A percentile compares a stretch with the other conserved stretches of the same genome.
These are phyloP conservation scores for Entomortierella lignicola DNA, from an alignment of 192 early-diverging fungal species.

Conservation along the genomic window DNA sequence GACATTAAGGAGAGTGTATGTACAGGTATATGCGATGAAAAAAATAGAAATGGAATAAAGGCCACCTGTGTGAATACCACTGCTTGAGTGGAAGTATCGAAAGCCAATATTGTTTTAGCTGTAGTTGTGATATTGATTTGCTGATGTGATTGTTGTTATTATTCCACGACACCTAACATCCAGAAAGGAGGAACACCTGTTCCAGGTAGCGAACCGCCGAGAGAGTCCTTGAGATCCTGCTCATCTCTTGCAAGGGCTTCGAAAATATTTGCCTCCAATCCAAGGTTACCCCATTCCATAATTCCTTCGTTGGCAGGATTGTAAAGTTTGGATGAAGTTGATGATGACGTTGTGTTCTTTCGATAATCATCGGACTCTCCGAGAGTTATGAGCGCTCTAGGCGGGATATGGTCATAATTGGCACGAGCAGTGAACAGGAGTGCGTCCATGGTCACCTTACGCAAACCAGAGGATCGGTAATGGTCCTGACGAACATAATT, in stretches of 20 bases:
- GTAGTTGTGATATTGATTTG: not conserved
- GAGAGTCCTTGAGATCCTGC: slow-evolving; percentile 38
- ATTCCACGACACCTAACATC: slow-evolving; percentile 61
- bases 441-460: slow-evolving; percentile 57
- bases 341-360: slow-evolving; percentile 3
- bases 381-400: slow-evolving; percentile 18
- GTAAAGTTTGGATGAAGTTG: slow-evolving; percentile 9
- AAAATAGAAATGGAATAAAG: slow-evolving; percentile 3
- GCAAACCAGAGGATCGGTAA: slow-evolving; percentile 24
- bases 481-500: slow-evolving; percentile 55
- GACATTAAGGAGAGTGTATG: slow-evolving; percentile 9
- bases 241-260: slow-evolving; percentile 43
- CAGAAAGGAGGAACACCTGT: slow-evolving; percentile 65
- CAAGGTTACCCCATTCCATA: slow-evolving; percentile 42
- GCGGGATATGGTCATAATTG: slow-evolving; percentile 51
- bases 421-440: slow-evolving; percentile 62
- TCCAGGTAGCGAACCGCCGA: slow-evolving; percentile 40
- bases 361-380: not conserved
- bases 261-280: slow-evolving; percentile 41
- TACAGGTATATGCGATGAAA: slow-evolving; percentile 23
- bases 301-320: slow-evolving; percentile 33
- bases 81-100: not conserved
- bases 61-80: not conserved
- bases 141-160: not conserved
- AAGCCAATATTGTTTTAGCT: no score